A percentile compares a stretch with the other conserved stretches of the same genome.
Conservation (phyloP, 2,329 filamentous ascomycete species). For the Bretziella fagacearum region DNA sequence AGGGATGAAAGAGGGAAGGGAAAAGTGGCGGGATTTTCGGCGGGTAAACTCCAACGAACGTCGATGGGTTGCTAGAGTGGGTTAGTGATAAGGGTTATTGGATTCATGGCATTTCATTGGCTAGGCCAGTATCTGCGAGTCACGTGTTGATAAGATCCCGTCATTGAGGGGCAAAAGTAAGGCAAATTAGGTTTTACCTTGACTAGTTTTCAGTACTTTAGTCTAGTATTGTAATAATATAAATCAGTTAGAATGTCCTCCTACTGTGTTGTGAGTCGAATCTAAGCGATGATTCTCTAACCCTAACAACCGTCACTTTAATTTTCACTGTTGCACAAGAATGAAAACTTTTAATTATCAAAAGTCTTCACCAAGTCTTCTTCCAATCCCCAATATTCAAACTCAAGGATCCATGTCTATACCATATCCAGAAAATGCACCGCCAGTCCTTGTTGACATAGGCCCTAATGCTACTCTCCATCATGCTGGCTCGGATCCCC, state of each 20-base stretch:
- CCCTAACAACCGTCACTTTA: background rate
- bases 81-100: background rate
- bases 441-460: slow-evolving; percentile 1
- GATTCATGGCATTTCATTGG: background rate
- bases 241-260: no score
- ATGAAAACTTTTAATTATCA: no score
- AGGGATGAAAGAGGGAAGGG: slow-evolving; percentile 7
- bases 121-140: background rate
- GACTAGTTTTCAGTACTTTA: no score
- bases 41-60: background rate
- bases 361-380: no score
- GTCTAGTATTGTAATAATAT: no score
- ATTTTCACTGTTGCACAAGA: no score
- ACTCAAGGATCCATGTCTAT: slow-evolving; percentile 7
- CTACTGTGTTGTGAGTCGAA: no score
- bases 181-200: no score
- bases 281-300: background rate
- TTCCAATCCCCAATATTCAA: background rate
- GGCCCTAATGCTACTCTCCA: no score
- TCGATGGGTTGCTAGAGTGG: background rate
- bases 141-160: background rate
- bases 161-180: no score
- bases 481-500: background rate
- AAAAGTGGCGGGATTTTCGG: slow-evolving; percentile 12
- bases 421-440: background rate